Evolutionary conservation across 805 yeast genomes (phyloP).

Genomic region (Phaffomyces antillensis): DNA sequence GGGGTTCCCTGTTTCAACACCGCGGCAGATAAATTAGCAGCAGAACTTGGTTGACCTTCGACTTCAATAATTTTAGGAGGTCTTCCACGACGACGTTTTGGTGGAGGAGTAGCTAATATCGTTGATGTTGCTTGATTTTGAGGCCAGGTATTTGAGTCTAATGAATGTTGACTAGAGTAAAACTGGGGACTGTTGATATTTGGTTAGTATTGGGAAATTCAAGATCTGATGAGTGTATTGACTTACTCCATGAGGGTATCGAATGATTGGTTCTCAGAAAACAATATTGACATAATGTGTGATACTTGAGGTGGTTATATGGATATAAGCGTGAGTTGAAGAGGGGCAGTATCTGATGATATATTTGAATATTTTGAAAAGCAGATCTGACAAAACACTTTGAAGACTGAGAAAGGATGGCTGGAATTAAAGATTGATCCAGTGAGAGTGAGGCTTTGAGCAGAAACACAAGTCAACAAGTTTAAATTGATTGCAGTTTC

Average conservation of each 20-base stretch:
- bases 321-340: no score
- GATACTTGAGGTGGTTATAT: no score
- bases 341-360: no score
- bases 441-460: no score
- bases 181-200: neutral
- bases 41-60: conserved; percentile 13
- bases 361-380: no score
- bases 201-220: neutral
- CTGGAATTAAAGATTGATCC: no score
- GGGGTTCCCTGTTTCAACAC: conserved; percentile 24
- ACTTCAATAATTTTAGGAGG: conserved; percentile 15
- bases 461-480: no score
- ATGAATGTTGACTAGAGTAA: neutral
- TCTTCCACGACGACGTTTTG: conserved; percentile 26
- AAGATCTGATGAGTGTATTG: no score
- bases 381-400: no score
- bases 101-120: conserved; percentile 13
- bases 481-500: no score
- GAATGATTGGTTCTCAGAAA: neutral
- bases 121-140: neutral
- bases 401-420: no score
- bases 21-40: conserved; percentile 23
- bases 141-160: neutral
- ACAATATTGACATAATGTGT: neutral
- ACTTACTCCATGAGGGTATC: neutral